Evolutionary conservation across 768 basidiomycete species (phyloP).

Genomic region (Leccinum pellstonianum): DNA sequence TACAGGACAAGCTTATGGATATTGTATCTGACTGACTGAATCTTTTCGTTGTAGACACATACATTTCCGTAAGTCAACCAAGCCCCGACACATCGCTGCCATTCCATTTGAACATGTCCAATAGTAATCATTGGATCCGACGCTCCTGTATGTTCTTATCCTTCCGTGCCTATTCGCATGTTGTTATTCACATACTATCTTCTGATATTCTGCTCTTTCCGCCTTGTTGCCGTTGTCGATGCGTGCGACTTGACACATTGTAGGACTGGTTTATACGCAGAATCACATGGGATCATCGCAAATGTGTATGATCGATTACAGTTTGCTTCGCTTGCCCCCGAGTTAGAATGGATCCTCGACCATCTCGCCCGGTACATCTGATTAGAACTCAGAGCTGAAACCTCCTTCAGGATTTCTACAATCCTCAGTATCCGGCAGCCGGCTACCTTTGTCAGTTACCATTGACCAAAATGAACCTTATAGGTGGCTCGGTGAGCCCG

Average conservation of each 20-base stretch:
- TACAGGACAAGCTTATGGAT: neutral
- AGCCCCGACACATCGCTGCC: neutral
- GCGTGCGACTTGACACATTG: neutral
- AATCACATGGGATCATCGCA: slow-evolving; percentile 85
- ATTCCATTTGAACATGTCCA: neutral
- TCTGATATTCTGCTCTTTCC: neutral
- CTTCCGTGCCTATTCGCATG: neutral
- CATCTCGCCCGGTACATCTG: neutral
- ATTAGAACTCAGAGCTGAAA: neutral
- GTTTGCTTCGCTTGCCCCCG: neutral
- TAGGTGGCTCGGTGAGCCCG: slow-evolving; percentile 91
- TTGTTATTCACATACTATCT: neutral
- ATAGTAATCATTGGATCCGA: slow-evolving; percentile 75
- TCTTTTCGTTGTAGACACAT: slow-evolving; percentile 50
- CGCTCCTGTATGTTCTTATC: slow-evolving; percentile 59
- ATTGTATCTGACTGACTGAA: slow-evolving; percentile 6
- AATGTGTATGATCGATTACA: slow-evolving; percentile 51
- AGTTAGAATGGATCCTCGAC: neutral
- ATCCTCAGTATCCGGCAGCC: slow-evolving; percentile 43
- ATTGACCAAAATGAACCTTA: slow-evolving; percentile 50
- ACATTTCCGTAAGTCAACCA: slow-evolving; percentile 74
- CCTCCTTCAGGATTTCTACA: slow-evolving; percentile 70
- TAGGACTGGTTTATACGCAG: slow-evolving; percentile 84
- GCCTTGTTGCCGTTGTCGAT: neutral
- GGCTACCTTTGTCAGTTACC: slow-evolving; percentile 66